Evolutionary conservation across 495 filamentous ascomycete species (phyloP).

Genomic region (Tuber magnatum): DNA sequence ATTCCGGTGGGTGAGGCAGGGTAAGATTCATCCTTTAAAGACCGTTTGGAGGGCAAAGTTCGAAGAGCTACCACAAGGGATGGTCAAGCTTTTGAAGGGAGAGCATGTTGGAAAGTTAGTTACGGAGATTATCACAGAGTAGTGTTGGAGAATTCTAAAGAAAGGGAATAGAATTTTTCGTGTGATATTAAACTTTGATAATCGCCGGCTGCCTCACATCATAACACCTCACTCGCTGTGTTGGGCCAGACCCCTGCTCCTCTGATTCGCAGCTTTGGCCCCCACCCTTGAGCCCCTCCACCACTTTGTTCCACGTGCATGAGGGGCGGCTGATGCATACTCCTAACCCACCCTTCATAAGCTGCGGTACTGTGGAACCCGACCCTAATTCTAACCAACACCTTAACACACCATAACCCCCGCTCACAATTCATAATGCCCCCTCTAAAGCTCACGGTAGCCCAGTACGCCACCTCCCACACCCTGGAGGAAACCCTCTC

Average conservation of each 20-base stretch:
- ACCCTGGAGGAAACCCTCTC: slow-evolving; percentile 59
- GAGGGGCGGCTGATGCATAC: neutral
- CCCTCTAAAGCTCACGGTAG: slow-evolving; percentile 62
- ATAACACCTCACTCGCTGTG: neutral
- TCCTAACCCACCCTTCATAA: neutral
- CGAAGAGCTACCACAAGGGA: slow-evolving; percentile 47
- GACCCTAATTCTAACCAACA: neutral
- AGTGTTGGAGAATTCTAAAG: neutral
- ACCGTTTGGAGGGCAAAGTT: slow-evolving; percentile 53
- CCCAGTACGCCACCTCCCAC: slow-evolving; percentile 64
- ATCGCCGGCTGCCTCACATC: neutral
- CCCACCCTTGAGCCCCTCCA: neutral
- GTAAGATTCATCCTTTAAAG: slow-evolving; percentile 52
- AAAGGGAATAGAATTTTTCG: neutral
- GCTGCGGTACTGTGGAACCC: neutral
- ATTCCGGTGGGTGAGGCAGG: slow-evolving; percentile 49
- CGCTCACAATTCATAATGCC: neutral
- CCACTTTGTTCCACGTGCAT: neutral
- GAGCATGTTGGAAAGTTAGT: slow-evolving; percentile 51
- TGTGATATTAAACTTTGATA: neutral
- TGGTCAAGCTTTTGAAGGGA: slow-evolving; percentile 51
- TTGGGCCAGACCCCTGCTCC: neutral
- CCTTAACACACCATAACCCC: neutral
- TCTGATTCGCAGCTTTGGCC: neutral
- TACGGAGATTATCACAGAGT: slow-evolving; percentile 32